Evolutionary conservation across 139 green algal species (phyloP).

Genomic region (Coelastrella sp.): DNA sequence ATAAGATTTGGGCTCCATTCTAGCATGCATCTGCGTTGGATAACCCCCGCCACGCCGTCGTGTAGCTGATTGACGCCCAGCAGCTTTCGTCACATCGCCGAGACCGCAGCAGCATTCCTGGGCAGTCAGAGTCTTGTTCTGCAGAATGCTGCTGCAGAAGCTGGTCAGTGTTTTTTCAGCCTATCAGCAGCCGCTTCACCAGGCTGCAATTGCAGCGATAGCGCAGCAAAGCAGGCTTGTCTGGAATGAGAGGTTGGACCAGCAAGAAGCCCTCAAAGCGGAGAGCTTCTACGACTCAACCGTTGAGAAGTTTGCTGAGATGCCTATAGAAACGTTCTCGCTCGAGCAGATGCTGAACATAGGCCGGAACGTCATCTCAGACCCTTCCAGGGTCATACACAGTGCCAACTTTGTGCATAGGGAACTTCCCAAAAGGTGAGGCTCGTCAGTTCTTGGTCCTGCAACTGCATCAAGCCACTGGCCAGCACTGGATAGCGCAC

Average conservation of each 20-base stretch:
- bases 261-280: constrained; percentile 33
- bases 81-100: background rate
- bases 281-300: constrained; percentile 81
- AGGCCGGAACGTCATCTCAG: constrained; percentile 59
- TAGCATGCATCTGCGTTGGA: too few relatives aligned
- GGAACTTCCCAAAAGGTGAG: constrained; percentile 60
- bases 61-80: too few relatives aligned
- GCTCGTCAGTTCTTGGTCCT: background rate
- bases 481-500: background rate
- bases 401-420: constrained; percentile 72
- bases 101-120: background rate
- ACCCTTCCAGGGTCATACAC: constrained; percentile 64
- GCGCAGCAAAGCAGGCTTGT: constrained; percentile 3
- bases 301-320: constrained; percentile 69
- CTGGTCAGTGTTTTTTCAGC: background rate
- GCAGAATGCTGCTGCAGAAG: background rate
- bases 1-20: too few relatives aligned
- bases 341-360: constrained; percentile 82
- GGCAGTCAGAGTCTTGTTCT: background rate
- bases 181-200: background rate
- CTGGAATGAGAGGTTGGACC: constrained; percentile 30
- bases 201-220: background rate
- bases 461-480: background rate
- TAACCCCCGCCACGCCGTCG: too few relatives aligned
- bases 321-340: constrained; percentile 69